Evolutionary conservation across 1,139 yeast species (phyloP), one percentile per base, ranked within the genome.

Genomic region (Geotrichum europaeum): DNA sequence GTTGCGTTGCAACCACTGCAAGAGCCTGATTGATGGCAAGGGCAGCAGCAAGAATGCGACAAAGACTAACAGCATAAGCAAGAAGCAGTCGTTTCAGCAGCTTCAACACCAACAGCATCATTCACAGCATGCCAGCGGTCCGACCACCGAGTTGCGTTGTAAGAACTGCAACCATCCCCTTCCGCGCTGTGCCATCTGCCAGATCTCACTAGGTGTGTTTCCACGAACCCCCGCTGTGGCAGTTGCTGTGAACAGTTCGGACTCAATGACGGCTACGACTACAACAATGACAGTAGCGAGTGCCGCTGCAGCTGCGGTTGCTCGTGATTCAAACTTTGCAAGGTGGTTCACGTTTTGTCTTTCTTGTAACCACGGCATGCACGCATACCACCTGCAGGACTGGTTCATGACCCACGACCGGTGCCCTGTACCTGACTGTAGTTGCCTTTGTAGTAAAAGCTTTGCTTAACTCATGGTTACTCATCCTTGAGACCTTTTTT

Each of bases 341-440:
- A 65, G 69, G 18, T 75, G 96, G 96, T 91, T 94, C 66, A 89
- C 95, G 66, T 90, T 90, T 73, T 94, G 99, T 70, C 76, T 94
- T 65, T 84, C 86, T 32, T 94, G 98, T 72, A 89, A 87, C 70
- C 98, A 94, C 70, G 97, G 97, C 1, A 85, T 87, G 81, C 99
- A 94, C 75, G 92, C 96, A 0, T 90, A 87, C 18, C 98, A 94
- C 72, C 97, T 98, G 0, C 91, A 88, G 66, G 96, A 90, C 69
- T 94, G 98, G 98, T 94, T 94, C 70, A 81, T 86, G 22, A 86
- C 86, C 71, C 96, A 92, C 68, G 83, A 82, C 61, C 83, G 89
- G 1, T 94, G 99, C 70, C 97, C 99, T 0, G 96, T 92, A 1
- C 97, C 98, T 0, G 96, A 91, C 59, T 94, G 98, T 69, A 79